These are phyloP conservation scores for Phytophthora aleatoria DNA, from an alignment of 352 stramenopile genomes.

Conservation along the genomic window DNA sequence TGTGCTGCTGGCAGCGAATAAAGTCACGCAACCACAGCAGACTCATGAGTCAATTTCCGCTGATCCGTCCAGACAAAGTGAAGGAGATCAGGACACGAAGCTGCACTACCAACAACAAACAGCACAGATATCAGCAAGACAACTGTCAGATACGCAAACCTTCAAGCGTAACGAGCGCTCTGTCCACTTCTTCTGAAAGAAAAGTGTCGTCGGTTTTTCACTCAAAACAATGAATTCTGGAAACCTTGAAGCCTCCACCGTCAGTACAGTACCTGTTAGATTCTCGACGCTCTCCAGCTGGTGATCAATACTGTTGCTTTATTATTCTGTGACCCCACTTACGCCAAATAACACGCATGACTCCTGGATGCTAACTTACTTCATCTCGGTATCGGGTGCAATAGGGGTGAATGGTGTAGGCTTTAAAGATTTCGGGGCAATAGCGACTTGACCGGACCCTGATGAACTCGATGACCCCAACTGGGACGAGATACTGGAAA, in stretches of 20 bases:
- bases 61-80: no score
- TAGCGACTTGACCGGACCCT: constrained; percentile 34
- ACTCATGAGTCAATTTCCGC: not conserved
- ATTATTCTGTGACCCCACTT: constrained; percentile 28
- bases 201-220: no score
- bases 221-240: no score
- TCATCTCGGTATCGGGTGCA: constrained; percentile 34
- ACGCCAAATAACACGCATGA: constrained; percentile 19
- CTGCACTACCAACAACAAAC: constrained; percentile 2
- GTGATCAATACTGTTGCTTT: constrained; percentile 31
- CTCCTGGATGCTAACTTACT: constrained; percentile 29
- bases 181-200: no score
- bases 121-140: not conserved
- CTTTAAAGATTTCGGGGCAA: constrained; percentile 42
- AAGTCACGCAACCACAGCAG: constrained; percentile 12
- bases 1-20: constrained; percentile 16
- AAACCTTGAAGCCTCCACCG: no score
- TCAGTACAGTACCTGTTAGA: not conserved
- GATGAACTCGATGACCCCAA: constrained; percentile 20
- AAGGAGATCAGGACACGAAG: no score
- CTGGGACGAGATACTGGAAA: constrained; percentile 37
- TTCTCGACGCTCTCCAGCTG: constrained; percentile 4
- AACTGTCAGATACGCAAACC: constrained; percentile 7
- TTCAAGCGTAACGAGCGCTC: no score
- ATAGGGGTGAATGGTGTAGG: constrained; percentile 27